Percentiles rank a stretch among this genome's conserved stretches.
phyloP scores from a whole-genome alignment of 768 basidiomycete genomes.

The Russula dissimulans region DNA sequence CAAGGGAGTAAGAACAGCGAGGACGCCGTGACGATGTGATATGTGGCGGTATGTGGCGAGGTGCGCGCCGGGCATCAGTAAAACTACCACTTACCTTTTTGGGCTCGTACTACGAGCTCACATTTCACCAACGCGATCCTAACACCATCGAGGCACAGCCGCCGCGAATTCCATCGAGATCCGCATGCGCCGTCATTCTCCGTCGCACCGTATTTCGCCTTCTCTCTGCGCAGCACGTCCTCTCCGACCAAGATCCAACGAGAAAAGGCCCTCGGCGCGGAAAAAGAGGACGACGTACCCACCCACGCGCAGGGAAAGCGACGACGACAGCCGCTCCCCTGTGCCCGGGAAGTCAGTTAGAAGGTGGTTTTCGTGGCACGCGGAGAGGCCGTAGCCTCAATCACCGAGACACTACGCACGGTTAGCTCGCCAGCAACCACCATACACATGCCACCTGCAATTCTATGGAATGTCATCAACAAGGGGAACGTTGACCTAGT shows the following conservation, averaged over 20 bases:
- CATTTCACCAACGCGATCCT: conserved; percentile 46
- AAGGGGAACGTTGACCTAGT: background rate
- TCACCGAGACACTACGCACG: background rate
- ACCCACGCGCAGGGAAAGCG: conserved; percentile 18
- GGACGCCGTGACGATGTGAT: no score
- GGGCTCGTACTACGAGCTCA: no score
- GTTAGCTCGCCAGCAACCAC: conserved; percentile 21
- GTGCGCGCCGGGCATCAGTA: no score
- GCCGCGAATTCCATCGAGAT: conserved; percentile 18
- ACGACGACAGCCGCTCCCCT: background rate
- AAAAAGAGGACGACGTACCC: conserved; percentile 80
- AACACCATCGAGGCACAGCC: conserved; percentile 41
- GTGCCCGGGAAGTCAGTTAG: background rate
- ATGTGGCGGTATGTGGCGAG: no score
- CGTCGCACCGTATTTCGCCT: background rate
- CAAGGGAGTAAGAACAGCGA: no score
- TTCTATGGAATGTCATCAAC: background rate
- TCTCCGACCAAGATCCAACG: conserved; percentile 62
- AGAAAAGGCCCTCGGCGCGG: conserved; percentile 70
- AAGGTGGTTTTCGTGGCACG: background rate
- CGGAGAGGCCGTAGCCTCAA: background rate
- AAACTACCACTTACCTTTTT: no score
- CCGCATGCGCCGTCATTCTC: background rate
- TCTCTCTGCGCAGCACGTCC: conserved; percentile 20
- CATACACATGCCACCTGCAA: conserved; percentile 39